Evolutionary conservation across 1,139 yeast genomes (phyloP).

Genomic region (Yamadazyma membranifaciens): DNA sequence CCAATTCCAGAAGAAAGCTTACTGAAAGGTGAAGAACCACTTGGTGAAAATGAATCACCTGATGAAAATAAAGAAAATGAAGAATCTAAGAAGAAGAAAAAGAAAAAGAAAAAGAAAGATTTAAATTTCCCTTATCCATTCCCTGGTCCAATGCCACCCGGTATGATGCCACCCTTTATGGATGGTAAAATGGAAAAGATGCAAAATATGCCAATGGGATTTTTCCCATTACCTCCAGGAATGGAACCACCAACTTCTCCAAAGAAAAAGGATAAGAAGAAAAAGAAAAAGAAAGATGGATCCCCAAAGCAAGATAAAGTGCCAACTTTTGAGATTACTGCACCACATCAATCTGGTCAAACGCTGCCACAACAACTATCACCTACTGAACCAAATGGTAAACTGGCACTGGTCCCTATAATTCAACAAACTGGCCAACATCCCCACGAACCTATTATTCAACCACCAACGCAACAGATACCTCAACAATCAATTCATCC

Average conservation of each 20-base stretch:
- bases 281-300: constrained; percentile 9
- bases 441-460: not conserved
- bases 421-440: constrained; percentile 7
- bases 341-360: constrained; percentile 5
- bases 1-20: not conserved
- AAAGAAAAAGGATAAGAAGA: constrained; percentile 16
- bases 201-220: constrained; percentile 17
- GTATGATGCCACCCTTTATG: constrained; percentile 17
- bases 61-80: constrained; percentile 17
- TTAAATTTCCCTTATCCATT: constrained; percentile 14
- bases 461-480: constrained; percentile 3
- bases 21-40: not conserved
- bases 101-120: constrained; percentile 15
- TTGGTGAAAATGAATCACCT: constrained; percentile 3
- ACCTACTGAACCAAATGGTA: constrained; percentile 5
- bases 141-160: constrained; percentile 14
- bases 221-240: constrained; percentile 19
- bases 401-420: constrained; percentile 4
- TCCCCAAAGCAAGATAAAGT: constrained; percentile 12
- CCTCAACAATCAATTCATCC: constrained; percentile 1
- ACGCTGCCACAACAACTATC: constrained; percentile 1
- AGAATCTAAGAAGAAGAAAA: constrained; percentile 16
- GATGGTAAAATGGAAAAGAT: constrained; percentile 10
- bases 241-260: constrained; percentile 14
- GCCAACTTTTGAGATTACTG: constrained; percentile 16